These are phyloP conservation scores for Fusarium sp. DNA, from an alignment of 2,329 filamentous ascomycete species.

Conservation along the genomic window DNA sequence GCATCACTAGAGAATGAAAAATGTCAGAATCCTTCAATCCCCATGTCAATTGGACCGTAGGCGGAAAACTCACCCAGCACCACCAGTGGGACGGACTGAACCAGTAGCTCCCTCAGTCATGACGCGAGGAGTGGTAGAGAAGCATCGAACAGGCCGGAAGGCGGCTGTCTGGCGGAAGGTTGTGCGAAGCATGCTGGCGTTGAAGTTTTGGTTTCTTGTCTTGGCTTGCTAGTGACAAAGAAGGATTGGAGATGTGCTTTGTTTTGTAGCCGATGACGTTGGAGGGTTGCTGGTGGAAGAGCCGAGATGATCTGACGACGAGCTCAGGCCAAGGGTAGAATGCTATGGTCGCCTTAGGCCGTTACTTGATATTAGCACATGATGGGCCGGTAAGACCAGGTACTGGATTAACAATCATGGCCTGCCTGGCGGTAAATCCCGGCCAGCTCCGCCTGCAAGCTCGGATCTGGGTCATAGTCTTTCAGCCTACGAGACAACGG, in stretches of 20 bases:
- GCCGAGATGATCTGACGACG: constrained; percentile 42
- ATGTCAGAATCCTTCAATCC: constrained; percentile 5
- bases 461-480: constrained; percentile 27
- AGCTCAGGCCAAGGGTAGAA: constrained; percentile 3
- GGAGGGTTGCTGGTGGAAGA: constrained; percentile 29
- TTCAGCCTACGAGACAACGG: constrained; percentile 30
- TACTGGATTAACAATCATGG: constrained; percentile 27
- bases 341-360: constrained; percentile 6
- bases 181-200: constrained; percentile 72
- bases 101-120: constrained; percentile 79
- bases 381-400: not conserved
- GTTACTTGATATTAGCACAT: not conserved
- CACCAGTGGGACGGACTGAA: constrained; percentile 63
- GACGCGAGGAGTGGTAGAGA: constrained; percentile 69
- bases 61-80: constrained; percentile 59
- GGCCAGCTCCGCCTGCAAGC: constrained; percentile 28
- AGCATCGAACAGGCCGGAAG: constrained; percentile 66
- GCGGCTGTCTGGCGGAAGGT: constrained; percentile 65
- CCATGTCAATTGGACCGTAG: constrained; percentile 12
- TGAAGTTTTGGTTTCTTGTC: constrained; percentile 9
- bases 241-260: constrained; percentile 21
- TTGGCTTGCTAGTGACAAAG: constrained; percentile 16
- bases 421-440: constrained; percentile 38
- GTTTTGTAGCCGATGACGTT: constrained; percentile 43
- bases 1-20: constrained; percentile 71